Conservation (phyloP, 1,284 basidiomycete genomes). For the Pyrrhoderma noxium region DNA sequence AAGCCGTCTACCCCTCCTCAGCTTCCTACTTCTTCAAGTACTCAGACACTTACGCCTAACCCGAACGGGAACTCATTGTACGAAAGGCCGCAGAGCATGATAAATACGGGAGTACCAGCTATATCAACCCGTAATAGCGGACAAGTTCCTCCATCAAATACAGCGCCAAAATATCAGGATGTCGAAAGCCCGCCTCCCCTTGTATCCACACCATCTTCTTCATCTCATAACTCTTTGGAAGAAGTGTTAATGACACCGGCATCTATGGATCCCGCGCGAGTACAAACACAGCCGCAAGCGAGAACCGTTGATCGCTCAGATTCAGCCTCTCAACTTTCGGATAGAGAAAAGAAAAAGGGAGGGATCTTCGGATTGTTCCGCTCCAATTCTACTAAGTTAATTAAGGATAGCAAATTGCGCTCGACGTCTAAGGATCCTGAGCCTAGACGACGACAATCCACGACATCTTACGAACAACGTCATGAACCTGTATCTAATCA, state of each 20-base stretch:
- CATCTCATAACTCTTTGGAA: constrained; percentile 13
- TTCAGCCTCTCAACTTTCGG: constrained; percentile 1
- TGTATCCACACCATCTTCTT: constrained; percentile 11
- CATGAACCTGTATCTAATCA: constrained; percentile 2
- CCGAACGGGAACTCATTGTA: not conserved
- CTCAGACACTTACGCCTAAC: not conserved
- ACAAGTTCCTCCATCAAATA: not conserved
- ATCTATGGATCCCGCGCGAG: constrained; percentile 8
- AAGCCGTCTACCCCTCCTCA: no score
- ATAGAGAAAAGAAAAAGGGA: constrained; percentile 26
- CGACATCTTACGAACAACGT: constrained; percentile 21
- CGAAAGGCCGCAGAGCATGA: no score
- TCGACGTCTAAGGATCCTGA: constrained; percentile 18
- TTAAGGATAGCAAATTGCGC: constrained; percentile 22
- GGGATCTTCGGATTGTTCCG: constrained; percentile 33
- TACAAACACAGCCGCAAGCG: constrained; percentile 2
- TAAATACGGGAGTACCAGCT: no score
- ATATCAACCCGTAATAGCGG: no score
- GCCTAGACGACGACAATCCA: constrained; percentile 16
- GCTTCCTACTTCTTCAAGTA: not conserved
- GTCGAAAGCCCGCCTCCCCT: constrained; percentile 13
- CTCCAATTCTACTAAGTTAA: constrained; percentile 28
- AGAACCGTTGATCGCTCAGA: not conserved
- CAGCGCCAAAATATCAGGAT: not conserved
- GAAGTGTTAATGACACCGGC: constrained; percentile 19